Base-by-base conservation (phyloP, 139 green algal genomes). In the Chlamydomonas schloesseri region DNA sequence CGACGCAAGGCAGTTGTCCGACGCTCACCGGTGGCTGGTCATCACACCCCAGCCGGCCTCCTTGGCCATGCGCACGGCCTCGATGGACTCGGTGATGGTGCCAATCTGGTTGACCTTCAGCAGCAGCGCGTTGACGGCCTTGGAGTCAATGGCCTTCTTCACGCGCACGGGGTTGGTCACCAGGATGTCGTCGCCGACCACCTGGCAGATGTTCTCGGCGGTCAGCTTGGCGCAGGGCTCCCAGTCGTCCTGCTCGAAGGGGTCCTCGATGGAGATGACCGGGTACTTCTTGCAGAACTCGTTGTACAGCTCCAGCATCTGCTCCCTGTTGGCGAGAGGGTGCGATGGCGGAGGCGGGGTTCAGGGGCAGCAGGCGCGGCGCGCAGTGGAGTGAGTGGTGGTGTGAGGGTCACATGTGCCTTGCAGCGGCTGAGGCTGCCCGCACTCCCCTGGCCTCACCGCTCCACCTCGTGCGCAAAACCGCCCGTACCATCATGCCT, bases 41-140 rank as follows among this genome's bases (percentile, higher is more conserved):
- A 99, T 99, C 69, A 99, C 95, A 58, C 98, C 98, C 97, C 97
- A 99, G 46, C 97, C 97, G 18, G 97, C 97, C 67, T 93, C 94
- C 94, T 99, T 99, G 87, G 93, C 86, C 94, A 98, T 97, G 42
- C 93, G 89, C 46, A 99, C 95, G 26, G 96, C 97, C 93, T 99
- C 91, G 86, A 99, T 99, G 58, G 96, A 96, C 94, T 99, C 98
- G 29, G 94, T 97, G 20, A 99, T 89, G 36, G 93, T 94, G 69
- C 98, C 98, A 83, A 99, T 99, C 94, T 99, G 97, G 95, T 99
- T 99, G 55, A 99, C 95, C 96, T 99, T 99, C 83, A 99, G 93
- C 89, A 99, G 94, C 86, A 99, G 94, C 20, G 98, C 98, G 86
- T 99, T 99, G 92, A 94, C 97, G 20, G 93, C 88, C 94, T 99